Conservation (phyloP, 352 stramenopile species). For the Thraustochytrium striatum region DNA sequence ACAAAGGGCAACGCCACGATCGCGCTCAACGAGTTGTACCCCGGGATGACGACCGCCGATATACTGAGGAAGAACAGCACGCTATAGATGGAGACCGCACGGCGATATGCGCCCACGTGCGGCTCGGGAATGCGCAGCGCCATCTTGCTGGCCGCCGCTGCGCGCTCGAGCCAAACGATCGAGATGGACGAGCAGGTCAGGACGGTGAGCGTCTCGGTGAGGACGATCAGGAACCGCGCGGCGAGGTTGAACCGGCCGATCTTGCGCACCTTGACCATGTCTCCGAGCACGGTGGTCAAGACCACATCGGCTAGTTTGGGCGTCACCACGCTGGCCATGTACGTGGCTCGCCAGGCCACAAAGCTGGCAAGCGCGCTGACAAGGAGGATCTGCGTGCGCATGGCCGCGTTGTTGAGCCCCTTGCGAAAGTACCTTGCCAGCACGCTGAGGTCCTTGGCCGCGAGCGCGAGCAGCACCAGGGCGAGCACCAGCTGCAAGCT, state of each 20-base stretch:
- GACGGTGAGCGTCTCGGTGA: background rate
- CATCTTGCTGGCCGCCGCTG: too few species aligned
- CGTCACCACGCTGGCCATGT: slow-evolving; percentile 2
- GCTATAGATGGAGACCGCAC: background rate
- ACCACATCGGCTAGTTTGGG: background rate
- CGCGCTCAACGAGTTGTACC: background rate
- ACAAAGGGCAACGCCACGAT: background rate
- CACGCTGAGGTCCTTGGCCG: background rate
- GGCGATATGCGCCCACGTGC: background rate
- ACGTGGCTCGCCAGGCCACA: background rate
- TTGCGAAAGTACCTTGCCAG: background rate
- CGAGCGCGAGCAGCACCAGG: background rate
- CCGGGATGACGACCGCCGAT: background rate
- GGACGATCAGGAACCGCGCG: background rate
- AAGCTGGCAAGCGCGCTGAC: background rate
- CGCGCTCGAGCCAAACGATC: slow-evolving; percentile 30
- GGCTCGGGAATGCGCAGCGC: too few species aligned
- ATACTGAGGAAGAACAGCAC: background rate
- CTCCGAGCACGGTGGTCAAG: background rate
- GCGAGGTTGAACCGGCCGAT: background rate
- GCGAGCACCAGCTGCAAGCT: background rate
- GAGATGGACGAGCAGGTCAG: background rate
- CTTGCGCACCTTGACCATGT: too few species aligned
- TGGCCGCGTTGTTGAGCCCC: background rate
- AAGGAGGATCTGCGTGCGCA: slow-evolving; percentile 3